Evolutionary conservation across 495 filamentous ascomycete species (phyloP).

Genomic region (Hyaloscypha bicolor): DNA sequence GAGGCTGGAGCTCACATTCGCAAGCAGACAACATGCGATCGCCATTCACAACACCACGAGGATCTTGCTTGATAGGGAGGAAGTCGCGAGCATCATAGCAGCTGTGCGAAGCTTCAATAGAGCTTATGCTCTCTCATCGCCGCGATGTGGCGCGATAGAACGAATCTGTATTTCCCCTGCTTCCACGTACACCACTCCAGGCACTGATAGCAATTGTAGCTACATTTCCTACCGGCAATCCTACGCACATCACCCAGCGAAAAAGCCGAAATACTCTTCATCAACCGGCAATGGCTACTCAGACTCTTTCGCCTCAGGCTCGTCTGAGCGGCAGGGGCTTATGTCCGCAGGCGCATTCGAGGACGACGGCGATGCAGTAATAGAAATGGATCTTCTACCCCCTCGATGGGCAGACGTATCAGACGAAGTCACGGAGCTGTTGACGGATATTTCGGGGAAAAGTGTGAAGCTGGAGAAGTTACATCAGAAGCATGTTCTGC

Average conservation of each 20-base stretch:
- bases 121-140: conserved; percentile 5
- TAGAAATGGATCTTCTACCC: conserved; percentile 97
- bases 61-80: not conserved
- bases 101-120: not conserved
- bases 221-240: conserved; percentile 99
- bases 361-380: conserved; percentile 88
- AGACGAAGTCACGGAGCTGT: conserved; percentile 84
- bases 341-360: conserved; percentile 78
- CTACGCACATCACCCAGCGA: conserved; percentile 90
- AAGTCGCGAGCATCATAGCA: not conserved
- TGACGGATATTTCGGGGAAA: conserved; percentile 81
- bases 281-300: conserved; percentile 72
- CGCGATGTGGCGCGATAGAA: conserved; percentile 73
- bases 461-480: conserved; percentile 84
- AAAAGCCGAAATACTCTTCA: conserved; percentile 69
- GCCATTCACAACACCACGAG: not conserved
- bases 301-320: conserved; percentile 43
- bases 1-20: conserved; percentile 2
- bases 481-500: conserved; percentile 95
- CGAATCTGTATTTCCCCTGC: conserved; percentile 79
- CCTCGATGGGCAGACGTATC: conserved; percentile 95
- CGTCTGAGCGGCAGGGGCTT: conserved; percentile 83
- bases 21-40: conserved; percentile 17
- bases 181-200: conserved; percentile 22
- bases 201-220: conserved; percentile 46